Conservation (phyloP, 768 basidiomycete species). For the Clitopilus passeckerianus region DNA sequence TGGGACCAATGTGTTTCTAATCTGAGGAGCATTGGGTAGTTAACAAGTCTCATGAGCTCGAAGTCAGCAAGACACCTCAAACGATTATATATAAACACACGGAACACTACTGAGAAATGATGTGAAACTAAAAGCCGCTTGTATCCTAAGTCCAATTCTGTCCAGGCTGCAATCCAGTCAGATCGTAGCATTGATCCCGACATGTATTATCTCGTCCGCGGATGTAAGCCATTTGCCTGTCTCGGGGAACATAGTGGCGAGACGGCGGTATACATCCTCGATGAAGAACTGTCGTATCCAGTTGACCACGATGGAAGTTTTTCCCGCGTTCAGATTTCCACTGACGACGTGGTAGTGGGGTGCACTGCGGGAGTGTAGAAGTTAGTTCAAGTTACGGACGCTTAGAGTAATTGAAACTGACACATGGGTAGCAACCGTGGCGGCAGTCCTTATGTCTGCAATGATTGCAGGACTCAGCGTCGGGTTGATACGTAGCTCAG, state of each 20-base stretch:
- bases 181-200: constrained; percentile 52
- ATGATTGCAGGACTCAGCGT: not conserved
- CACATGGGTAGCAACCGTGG: constrained; percentile 1
- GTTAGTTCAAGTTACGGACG: no score
- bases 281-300: not conserved
- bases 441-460: constrained; percentile 1
- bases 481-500: not conserved
- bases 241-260: constrained; percentile 54
- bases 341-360: constrained; percentile 3
- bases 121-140: no score
- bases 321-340: not conserved
- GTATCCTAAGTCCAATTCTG: no score
- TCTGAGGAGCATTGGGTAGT: no score
- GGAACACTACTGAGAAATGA: no score
- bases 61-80: no score
- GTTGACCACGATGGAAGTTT: not conserved
- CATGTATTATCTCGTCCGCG: constrained; percentile 60
- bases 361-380: not conserved
- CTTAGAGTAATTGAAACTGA: not conserved
- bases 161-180: constrained; percentile 13
- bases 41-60: no score
- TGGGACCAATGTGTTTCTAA: no score
- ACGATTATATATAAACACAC: no score
- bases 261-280: constrained; percentile 2
- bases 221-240: constrained; percentile 52